Percentiles rank a stretch among this genome's conserved stretches.
phyloP scores from a whole-genome alignment of 495 filamentous ascomycete species.

The Penicillium simplicissimum region DNA sequence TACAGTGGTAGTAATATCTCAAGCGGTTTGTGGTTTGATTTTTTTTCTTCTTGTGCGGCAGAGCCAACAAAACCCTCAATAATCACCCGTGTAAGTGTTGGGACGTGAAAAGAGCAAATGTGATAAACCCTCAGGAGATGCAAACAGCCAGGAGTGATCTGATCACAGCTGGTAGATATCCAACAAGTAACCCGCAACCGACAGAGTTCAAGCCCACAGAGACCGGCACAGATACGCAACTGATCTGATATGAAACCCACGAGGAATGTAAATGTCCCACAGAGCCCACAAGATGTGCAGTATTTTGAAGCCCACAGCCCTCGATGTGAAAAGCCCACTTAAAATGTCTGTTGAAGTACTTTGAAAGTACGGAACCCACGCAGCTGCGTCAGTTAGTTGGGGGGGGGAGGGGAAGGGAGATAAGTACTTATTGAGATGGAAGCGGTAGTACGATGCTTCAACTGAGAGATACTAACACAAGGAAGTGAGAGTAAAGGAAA shows the following conservation, averaged over 20 bases:
- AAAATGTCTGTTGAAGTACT: slow-evolving; percentile 50
- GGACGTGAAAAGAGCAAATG: slow-evolving; percentile 30
- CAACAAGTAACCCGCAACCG: slow-evolving; percentile 51
- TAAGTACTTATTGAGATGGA: slow-evolving; percentile 18
- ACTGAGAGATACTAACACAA: slow-evolving; percentile 21
- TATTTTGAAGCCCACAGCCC: slow-evolving; percentile 52
- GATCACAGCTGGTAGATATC: slow-evolving; percentile 42
- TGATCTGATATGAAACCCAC: slow-evolving; percentile 48
- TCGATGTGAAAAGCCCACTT: slow-evolving; percentile 49
- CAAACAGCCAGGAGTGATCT: slow-evolving; percentile 35
- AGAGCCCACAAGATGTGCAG: slow-evolving; percentile 47
- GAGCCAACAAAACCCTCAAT: slow-evolving; percentile 44
- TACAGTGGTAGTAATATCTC: slow-evolving; percentile 20
- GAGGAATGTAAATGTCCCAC: slow-evolving; percentile 35
- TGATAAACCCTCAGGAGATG: slow-evolving; percentile 35
- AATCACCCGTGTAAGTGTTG: slow-evolving; percentile 32
- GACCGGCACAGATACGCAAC: slow-evolving; percentile 46
- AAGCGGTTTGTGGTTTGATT: slow-evolving; percentile 19
- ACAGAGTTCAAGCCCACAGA: slow-evolving; percentile 54
- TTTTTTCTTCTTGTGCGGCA: slow-evolving; percentile 38
- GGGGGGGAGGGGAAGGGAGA: slow-evolving; percentile 18
- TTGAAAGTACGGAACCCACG: slow-evolving; percentile 41
- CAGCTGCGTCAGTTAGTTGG: slow-evolving; percentile 40
- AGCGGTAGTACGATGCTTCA: slow-evolving; percentile 11
- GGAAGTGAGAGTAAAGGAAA: slow-evolving; percentile 20